Percentiles rank a stretch among this genome's conserved stretches.
These are phyloP conservation scores for Gorgonomyces haynaldii DNA, from an alignment of 192 early-diverging fungal genomes.

Conservation along the genomic window DNA sequence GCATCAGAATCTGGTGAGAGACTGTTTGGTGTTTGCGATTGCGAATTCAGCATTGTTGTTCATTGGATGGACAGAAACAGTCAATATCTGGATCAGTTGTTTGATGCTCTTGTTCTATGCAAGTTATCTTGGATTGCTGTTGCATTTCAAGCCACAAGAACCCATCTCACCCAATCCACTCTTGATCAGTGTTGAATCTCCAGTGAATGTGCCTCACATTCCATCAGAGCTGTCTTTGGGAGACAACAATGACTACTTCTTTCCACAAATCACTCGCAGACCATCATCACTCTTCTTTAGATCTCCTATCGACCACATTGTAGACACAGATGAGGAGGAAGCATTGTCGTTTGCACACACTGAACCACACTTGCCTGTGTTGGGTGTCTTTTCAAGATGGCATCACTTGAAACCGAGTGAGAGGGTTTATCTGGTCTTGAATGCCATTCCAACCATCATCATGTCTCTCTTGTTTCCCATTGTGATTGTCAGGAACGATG, in stretches of 20 bases:
- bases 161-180: background rate
- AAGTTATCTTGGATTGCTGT: constrained; percentile 46
- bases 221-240: too few species aligned
- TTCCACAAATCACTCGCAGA: too few species aligned
- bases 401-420: background rate
- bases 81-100: constrained; percentile 24
- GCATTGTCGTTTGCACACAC: too few species aligned
- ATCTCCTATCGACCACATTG: too few species aligned
- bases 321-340: too few species aligned
- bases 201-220: too few species aligned
- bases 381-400: too few species aligned
- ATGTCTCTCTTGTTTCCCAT: too few species aligned
- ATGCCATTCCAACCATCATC: background rate
- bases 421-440: background rate
- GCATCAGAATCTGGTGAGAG: constrained; percentile 10
- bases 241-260: background rate
- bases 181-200: background rate
- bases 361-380: too few species aligned
- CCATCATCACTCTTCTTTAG: too few species aligned
- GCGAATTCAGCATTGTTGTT: background rate
- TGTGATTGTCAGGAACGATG: too few species aligned
- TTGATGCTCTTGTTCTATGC: constrained; percentile 48
- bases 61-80: background rate
- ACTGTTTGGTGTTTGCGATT: background rate
- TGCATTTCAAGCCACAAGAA: background rate